Conservation (phyloP, 441 rosid genomes). For the Pelargonium exstipulatum region DNA sequence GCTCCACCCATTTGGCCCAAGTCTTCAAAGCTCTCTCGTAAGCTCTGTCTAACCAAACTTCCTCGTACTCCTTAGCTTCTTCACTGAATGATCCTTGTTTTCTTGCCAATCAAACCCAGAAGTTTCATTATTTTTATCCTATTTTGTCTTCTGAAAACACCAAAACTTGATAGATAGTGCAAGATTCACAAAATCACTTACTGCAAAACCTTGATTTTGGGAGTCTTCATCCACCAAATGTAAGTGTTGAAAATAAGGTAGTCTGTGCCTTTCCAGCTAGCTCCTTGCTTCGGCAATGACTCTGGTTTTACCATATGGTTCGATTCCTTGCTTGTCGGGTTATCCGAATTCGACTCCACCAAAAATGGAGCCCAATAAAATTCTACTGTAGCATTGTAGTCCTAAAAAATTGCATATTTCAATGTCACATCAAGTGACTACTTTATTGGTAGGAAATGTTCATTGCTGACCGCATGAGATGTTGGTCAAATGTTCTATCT, state of each 20-base stretch:
- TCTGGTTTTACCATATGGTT: constrained; percentile 90
- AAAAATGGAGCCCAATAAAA: constrained; percentile 96
- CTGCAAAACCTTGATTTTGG: constrained; percentile 66
- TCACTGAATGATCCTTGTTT: constrained; percentile 37
- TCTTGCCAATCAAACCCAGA: background rate
- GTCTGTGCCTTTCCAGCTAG: constrained; percentile 69
- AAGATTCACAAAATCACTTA: constrained; percentile 30
- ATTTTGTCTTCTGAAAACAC: background rate
- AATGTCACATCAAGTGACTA: background rate
- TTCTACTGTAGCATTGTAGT: constrained; percentile 82
- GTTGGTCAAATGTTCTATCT: constrained; percentile 2
- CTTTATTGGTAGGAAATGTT: background rate
- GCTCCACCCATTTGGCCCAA: constrained; percentile 50
- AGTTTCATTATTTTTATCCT: background rate
- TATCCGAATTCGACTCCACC: constrained; percentile 86
- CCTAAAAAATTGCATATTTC: constrained; percentile 30
- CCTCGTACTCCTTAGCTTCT: constrained; percentile 29
- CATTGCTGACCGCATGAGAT: background rate
- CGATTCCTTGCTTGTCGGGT: constrained; percentile 73
- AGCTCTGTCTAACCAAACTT: constrained; percentile 11
- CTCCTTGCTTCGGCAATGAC: constrained; percentile 71
- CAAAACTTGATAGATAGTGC: too few species aligned
- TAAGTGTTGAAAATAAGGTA: constrained; percentile 83
- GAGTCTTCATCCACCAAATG: constrained; percentile 99
- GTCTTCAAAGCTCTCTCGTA: constrained; percentile 40